Evolutionary conservation across 345 rosid species (phyloP).

Genomic region (Sisymbrium irio): DNA sequence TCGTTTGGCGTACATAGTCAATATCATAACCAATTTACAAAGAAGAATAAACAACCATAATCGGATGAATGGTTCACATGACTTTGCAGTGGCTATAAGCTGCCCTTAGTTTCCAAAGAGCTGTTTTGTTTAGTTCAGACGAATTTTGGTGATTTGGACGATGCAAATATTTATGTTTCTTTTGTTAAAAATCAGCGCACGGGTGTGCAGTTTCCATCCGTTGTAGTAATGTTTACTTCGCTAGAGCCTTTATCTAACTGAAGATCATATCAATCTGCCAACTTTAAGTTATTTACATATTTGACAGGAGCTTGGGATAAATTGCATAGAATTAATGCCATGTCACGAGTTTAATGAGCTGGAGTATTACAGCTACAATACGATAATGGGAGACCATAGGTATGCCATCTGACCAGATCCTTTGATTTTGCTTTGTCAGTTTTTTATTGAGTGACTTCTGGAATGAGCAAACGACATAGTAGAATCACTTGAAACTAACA

Average conservation of each 20-base stretch:
- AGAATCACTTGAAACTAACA: conserved; percentile 1
- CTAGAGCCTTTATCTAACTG: not conserved
- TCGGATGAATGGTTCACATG: conserved; percentile 2
- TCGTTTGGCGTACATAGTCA: not conserved
- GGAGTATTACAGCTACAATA: conserved; percentile 85
- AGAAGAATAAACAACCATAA: not conserved
- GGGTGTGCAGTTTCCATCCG: not conserved
- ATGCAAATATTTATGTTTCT: not conserved
- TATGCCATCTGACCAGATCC: conserved; percentile 38
- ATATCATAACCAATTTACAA: not conserved
- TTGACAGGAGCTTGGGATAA: conserved; percentile 89
- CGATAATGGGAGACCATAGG: conserved; percentile 76
- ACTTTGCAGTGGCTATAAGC: not conserved
- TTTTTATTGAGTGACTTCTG: not conserved
- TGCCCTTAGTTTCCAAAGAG: not conserved
- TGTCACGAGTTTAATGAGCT: conserved; percentile 97
- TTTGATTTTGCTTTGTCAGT: not conserved
- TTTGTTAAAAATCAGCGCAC: not conserved
- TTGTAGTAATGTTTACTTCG: not conserved
- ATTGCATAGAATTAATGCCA: conserved; percentile 96
- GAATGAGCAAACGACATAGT: not conserved
- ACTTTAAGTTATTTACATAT: conserved; percentile 24
- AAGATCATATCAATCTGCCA: not conserved
- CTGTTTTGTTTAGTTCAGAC: not conserved
- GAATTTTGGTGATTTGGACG: not conserved